A percentile compares a stretch with the other conserved stretches of the same genome.
phyloP scores from a whole-genome alignment of 495 filamentous ascomycete genomes.

The Talaromyces liani region DNA sequence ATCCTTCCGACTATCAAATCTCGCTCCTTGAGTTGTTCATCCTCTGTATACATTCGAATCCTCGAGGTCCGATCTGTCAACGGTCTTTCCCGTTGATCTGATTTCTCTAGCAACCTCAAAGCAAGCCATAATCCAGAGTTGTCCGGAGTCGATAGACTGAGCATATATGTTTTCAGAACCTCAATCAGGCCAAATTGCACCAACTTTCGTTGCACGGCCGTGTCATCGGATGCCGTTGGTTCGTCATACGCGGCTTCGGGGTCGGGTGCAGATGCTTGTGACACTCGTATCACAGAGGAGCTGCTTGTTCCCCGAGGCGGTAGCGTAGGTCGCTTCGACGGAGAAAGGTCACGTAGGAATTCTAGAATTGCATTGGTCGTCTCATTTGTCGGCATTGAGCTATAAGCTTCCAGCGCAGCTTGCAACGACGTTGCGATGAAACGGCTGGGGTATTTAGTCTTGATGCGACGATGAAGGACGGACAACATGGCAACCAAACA shows the following conservation, averaged over 20 bases:
- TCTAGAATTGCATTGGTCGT: constrained; percentile 68
- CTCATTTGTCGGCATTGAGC: constrained; percentile 46
- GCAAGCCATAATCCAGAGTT: constrained; percentile 67
- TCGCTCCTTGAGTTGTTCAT: constrained; percentile 53
- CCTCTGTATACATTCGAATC: constrained; percentile 52
- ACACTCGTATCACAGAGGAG: constrained; percentile 24
- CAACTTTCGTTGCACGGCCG: constrained; percentile 56
- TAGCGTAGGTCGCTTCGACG: constrained; percentile 63
- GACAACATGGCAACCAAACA: constrained; percentile 71
- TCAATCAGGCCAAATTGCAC: constrained; percentile 84
- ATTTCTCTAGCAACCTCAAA: constrained; percentile 64
- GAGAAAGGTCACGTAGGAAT: constrained; percentile 66
- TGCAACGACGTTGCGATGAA: constrained; percentile 88
- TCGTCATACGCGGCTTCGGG: constrained; percentile 62
- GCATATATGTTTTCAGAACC: constrained; percentile 71
- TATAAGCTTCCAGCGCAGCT: constrained; percentile 64
- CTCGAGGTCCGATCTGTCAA: constrained; percentile 46
- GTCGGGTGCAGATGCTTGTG: constrained; percentile 59
- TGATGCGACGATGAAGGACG: constrained; percentile 79
- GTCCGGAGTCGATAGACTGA: constrained; percentile 46
- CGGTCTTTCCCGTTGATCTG: constrained; percentile 53
- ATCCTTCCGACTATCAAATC: constrained; percentile 72
- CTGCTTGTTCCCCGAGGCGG: constrained; percentile 62
- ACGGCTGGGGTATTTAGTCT: constrained; percentile 83
- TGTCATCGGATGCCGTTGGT: constrained; percentile 43